Percentiles rank a stretch among this genome's conserved stretches.
Conservation (phyloP, 495 filamentous ascomycete genomes). For the Neurospora tetrasperma region DNA sequence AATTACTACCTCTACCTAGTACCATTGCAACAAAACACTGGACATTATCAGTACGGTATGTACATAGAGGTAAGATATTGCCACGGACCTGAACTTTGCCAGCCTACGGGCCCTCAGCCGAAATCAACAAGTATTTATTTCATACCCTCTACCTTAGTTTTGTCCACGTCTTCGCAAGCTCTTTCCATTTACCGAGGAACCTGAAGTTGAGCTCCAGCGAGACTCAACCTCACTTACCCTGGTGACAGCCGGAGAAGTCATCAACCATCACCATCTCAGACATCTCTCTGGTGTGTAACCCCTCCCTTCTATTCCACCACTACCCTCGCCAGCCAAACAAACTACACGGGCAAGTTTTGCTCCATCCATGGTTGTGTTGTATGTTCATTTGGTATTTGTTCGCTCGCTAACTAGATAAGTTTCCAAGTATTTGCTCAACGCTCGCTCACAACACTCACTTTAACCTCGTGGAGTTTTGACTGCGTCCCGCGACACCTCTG, state of each 20-base stretch:
- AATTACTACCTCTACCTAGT: neutral
- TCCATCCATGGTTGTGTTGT: neutral
- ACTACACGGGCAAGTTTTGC: neutral
- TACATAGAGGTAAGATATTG: neutral
- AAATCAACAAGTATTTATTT: neutral
- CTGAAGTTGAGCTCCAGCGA: neutral
- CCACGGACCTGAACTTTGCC: neutral
- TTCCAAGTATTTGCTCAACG: conserved; percentile 44
- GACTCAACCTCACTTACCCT: neutral
- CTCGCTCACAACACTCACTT: conserved; percentile 47
- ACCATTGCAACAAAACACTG: neutral
- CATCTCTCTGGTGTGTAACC: neutral
- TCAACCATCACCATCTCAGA: neutral
- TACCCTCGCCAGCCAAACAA: neutral
- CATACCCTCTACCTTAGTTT: neutral
- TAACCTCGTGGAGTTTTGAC: conserved; percentile 45
- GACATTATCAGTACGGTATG: neutral
- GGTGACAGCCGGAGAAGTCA: neutral
- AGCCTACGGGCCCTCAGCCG: neutral
- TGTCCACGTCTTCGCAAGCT: neutral
- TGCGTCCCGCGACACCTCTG: neutral
- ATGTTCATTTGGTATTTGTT: conserved; percentile 1
- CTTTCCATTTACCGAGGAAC: neutral
- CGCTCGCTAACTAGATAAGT: conserved; percentile 16
- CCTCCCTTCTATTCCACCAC: neutral